phyloP scores from a whole-genome alignment of 768 basidiomycete genomes.

The Tricholoma flavovirens region DNA sequence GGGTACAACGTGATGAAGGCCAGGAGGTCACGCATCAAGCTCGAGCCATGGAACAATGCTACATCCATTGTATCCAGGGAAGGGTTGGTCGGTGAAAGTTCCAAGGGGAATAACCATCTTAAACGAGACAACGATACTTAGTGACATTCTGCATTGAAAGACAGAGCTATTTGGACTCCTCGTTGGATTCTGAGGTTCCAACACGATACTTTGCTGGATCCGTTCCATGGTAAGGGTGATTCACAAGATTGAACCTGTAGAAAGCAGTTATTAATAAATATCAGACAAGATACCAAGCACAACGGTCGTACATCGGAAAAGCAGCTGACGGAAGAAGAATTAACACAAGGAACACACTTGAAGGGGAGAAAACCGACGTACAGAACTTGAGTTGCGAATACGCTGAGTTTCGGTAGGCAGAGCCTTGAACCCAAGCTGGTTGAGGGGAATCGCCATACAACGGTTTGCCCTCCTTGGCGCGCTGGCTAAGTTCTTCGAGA shows the following conservation, averaged over 20 bases:
- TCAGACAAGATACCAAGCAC: not conserved
- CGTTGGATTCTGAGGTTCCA: slow-evolving; percentile 26
- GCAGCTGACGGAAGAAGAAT: slow-evolving; percentile 35
- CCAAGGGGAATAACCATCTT: not conserved
- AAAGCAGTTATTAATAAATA: slow-evolving; percentile 7
- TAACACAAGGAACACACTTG: slow-evolving; percentile 9
- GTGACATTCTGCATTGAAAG: not conserved
- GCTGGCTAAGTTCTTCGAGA: slow-evolving; percentile 68
- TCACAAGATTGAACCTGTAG: slow-evolving; percentile 88
- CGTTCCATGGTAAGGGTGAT: slow-evolving; percentile 82
- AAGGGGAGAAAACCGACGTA: slow-evolving; percentile 32
- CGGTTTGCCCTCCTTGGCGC: slow-evolving; percentile 72
- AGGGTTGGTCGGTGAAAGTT: no score
- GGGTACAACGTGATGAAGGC: no score
- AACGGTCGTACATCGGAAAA: slow-evolving; percentile 64
- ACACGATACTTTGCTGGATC: slow-evolving; percentile 76
- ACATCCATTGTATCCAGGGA: no score
- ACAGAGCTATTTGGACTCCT: slow-evolving; percentile 11
- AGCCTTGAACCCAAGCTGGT: slow-evolving; percentile 79
- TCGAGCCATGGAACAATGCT: no score
- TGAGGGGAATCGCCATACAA: slow-evolving; percentile 82
- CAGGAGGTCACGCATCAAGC: no score
- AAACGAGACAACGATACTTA: not conserved
- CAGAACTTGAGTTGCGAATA: slow-evolving; percentile 94
- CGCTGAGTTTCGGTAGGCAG: slow-evolving; percentile 82